A percentile compares a stretch with the other conserved stretches of the same genome.
Evolutionary conservation across 352 stramenopile species (phyloP).

Genomic region (Globisporangium irregulare): DNA sequence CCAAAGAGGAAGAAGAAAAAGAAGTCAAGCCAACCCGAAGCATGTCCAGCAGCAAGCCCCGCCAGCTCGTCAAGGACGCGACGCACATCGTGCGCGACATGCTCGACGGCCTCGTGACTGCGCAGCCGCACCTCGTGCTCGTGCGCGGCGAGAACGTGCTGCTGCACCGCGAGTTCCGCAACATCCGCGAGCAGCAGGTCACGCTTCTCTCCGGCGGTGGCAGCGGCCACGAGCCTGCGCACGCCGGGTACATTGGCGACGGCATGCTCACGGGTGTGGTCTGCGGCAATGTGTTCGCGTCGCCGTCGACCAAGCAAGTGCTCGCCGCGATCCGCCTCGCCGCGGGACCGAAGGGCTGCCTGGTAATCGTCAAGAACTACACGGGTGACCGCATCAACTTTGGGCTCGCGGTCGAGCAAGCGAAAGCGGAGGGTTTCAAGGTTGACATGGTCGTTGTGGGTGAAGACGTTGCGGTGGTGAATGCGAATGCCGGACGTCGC

Average conservation of each 20-base stretch:
- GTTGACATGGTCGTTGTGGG: conserved; percentile 95
- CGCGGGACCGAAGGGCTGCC: conserved; percentile 77
- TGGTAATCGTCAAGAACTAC: conserved; percentile 99
- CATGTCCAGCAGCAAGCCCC: conserved; percentile 9
- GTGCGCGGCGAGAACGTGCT: conserved; percentile 59
- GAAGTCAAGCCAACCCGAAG: not conserved
- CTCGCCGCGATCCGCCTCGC: conserved; percentile 93
- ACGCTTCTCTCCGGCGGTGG: conserved; percentile 75
- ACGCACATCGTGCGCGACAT: conserved; percentile 67
- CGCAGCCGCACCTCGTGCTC: conserved; percentile 68
- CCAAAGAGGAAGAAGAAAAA: not conserved
- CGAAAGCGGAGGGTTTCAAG: conserved; percentile 89
- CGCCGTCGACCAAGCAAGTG: conserved; percentile 91
- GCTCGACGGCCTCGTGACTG: conserved; percentile 65
- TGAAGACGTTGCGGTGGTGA: conserved; percentile 91
- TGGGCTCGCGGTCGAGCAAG: conserved; percentile 95
- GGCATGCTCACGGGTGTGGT: conserved; percentile 97
- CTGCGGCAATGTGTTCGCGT: conserved; percentile 96
- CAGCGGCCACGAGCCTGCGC: conserved; percentile 93
- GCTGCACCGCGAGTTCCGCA: conserved; percentile 66
- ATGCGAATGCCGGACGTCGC: conserved; percentile 95
- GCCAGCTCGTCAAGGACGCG: conserved; percentile 53
- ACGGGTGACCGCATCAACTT: conserved; percentile 99
- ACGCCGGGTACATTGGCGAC: conserved; percentile 95
- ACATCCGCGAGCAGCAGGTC: conserved; percentile 65